Evolutionary conservation across 2,329 filamentous ascomycete genomes (phyloP).

Genomic region (Pseudogymnoascus sp.): DNA sequence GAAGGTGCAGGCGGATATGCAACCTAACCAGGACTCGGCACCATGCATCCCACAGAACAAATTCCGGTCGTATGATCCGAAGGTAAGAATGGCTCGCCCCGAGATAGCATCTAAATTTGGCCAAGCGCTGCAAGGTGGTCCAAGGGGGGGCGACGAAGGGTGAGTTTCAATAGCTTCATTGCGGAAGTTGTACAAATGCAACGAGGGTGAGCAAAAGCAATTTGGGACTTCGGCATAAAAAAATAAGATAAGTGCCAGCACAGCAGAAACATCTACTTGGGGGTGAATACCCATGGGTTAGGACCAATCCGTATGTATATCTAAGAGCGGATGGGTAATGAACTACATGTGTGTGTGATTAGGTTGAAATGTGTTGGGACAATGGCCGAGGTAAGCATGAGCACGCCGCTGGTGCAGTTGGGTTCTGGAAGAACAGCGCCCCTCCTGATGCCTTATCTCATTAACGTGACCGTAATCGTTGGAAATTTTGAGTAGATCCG

Average conservation of each 20-base stretch:
- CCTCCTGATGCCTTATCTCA: slow-evolving; percentile 1
- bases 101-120: slow-evolving; percentile 2
- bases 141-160: neutral
- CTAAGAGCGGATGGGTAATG: neutral
- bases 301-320: neutral
- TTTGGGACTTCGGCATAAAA: neutral
- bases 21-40: slow-evolving; percentile 7
- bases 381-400: neutral
- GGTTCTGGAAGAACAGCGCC: slow-evolving; percentile 1
- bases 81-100: neutral
- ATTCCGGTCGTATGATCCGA: slow-evolving; percentile 8
- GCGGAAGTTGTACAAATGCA: neutral
- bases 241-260: neutral
- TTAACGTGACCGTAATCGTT: neutral
- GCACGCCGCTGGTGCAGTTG: neutral
- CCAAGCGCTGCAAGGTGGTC: neutral
- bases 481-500: neutral
- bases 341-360: neutral
- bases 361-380: slow-evolving; percentile 1
- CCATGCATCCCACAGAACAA: slow-evolving; percentile 7
- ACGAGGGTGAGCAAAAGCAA: neutral
- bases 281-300: neutral
- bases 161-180: neutral
- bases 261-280: neutral
- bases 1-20: slow-evolving; percentile 7